Conservation (phyloP, 257 asterid species). For the Solanum paucissectum region DNA sequence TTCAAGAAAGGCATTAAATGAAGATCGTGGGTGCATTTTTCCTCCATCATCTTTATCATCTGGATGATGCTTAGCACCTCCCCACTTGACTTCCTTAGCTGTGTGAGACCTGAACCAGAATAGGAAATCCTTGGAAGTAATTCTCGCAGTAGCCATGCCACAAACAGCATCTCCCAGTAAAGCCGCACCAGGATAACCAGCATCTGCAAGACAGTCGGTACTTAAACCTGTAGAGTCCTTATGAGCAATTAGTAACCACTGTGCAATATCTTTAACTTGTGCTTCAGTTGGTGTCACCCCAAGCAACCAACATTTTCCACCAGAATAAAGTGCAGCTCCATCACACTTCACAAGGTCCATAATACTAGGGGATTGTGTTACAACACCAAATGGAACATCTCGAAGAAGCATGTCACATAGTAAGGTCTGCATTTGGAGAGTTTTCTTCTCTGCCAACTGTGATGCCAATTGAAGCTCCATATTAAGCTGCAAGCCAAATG, state of each 20-base stretch:
- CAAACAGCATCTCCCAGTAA: conserved; percentile 47
- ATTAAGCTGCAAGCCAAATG: conserved; percentile 38
- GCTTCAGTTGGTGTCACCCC: conserved; percentile 56
- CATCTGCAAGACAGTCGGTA: conserved; percentile 45
- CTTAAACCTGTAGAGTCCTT: conserved; percentile 39
- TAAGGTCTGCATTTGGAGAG: conserved; percentile 38
- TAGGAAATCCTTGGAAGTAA: conserved; percentile 28
- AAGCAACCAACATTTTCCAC: conserved; percentile 47
- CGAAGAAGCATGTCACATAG: conserved; percentile 57
- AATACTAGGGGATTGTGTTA: conserved; percentile 50
- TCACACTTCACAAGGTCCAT: conserved; percentile 62
- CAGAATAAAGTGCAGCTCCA: conserved; percentile 47
- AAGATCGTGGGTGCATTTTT: conserved; percentile 55
- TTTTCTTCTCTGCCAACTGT: conserved; percentile 41
- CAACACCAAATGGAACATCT: conserved; percentile 40
- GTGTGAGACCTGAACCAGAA: conserved; percentile 64
- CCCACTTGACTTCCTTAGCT: conserved; percentile 44
- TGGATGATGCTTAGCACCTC: conserved; percentile 49
- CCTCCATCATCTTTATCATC: conserved; percentile 43
- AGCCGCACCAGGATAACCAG: conserved; percentile 45
- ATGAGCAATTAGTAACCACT: conserved; percentile 36
- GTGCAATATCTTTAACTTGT: conserved; percentile 30
- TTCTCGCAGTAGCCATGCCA: conserved; percentile 51
- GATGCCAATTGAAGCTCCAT: conserved; percentile 50
- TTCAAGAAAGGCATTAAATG: conserved; percentile 52